These are phyloP conservation scores for Balakata baccata DNA, from an alignment of 345 rosid genomes.

Conservation along the genomic window DNA sequence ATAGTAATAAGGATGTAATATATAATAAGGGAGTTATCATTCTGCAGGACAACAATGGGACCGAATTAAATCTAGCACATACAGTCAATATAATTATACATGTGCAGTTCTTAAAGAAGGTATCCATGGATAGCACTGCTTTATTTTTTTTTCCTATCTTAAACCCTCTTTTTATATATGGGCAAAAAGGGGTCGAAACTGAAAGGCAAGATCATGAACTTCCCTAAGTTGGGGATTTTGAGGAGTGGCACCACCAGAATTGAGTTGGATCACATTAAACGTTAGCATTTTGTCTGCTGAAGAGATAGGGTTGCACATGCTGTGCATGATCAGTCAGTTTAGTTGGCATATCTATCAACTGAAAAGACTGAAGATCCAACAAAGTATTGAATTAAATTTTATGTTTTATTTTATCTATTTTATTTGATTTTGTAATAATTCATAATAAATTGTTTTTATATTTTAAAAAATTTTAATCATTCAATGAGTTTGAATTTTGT, in stretches of 20 bases:
- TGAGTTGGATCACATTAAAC: conserved; percentile 24
- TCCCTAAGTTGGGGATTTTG: neutral
- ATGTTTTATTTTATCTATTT: no score
- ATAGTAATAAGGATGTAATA: no score
- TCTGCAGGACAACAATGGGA: no score
- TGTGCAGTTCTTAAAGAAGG: neutral
- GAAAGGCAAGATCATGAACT: conserved; percentile 8
- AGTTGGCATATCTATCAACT: no score
- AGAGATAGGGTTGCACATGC: conserved; percentile 30
- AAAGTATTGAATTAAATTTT: no score
- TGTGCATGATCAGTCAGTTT: conserved; percentile 4
- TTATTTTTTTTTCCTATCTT: neutral
- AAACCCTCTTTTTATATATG: no score
- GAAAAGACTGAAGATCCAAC: neutral
- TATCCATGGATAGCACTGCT: neutral
- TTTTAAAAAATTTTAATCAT: no score
- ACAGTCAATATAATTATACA: neutral
- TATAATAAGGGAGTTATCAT: no score
- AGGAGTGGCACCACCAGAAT: conserved; percentile 8
- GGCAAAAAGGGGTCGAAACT: neutral
- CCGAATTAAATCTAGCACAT: neutral
- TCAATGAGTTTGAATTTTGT: no score
- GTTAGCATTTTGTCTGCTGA: conserved; percentile 5
- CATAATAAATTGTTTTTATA: no score
- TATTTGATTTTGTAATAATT: no score